Base-by-base conservation (phyloP, 768 basidiomycete species). In the Termitomyces sp. region DNA sequence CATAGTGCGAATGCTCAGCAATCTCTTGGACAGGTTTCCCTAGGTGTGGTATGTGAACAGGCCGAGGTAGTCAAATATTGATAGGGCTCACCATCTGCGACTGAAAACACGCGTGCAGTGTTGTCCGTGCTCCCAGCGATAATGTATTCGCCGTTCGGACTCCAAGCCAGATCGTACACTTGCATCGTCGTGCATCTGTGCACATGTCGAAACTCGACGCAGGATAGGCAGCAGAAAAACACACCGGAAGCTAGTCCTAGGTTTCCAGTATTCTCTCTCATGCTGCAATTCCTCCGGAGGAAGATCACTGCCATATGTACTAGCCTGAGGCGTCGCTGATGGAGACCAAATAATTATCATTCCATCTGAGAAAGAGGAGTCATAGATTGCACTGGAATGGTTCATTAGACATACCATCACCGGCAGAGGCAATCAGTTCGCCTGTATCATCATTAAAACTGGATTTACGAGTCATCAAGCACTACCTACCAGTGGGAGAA, bases 121-220 rank as follows among this genome's bases (percentile, higher is more conserved):
- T 98, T 98, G 71, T 99, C 97, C 8, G 96, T 98, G 68, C 92
- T 94, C 4, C 97, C 97, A n/a, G 94, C 88, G 43, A 99, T 81
- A 57, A 99, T 83, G 62, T 92, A 96, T 61, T 95, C 92, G 32
- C 96, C 94, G 18, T 89, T 88, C 0, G 97, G 97, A 63, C 92
- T 94, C 97, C 97, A 99, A 0, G 94, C 93, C 26, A 99, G 77
- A 67, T 99, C 97, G 70, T 99, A 99, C 6, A 98, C 94, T 70
- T 98, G 94, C 84, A 95, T 92, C 4, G 88, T 87, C 2, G 94
- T 92, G 63, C 92, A 93, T 57, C 94, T 96, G 66, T 24, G n/a
- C 16, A 37, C 13, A 42, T 27, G 26, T 50, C 39, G 57, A 13
- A 27, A 44, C 54, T 18, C 42, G 46, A 20, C 7, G 32, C 32